These are phyloP conservation scores for Citrullus amarus DNA, from an alignment of 306 rosid species.

Conservation along the genomic window DNA sequence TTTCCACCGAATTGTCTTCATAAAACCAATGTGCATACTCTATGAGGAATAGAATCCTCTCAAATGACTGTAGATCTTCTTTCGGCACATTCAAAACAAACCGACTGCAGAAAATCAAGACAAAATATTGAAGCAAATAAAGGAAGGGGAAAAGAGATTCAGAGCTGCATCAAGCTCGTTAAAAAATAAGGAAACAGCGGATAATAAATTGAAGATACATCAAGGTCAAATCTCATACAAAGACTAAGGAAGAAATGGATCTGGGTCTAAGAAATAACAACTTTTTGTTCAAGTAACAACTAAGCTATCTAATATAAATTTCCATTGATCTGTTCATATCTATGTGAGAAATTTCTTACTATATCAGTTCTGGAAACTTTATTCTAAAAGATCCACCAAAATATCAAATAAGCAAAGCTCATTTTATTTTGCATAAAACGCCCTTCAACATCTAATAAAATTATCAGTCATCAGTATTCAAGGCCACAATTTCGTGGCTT, in stretches of 20 bases:
- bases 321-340: background rate
- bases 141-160: background rate
- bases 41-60: constrained; percentile 85
- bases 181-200: background rate
- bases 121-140: background rate
- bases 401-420: background rate
- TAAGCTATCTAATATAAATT: background rate
- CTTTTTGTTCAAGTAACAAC: background rate
- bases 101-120: constrained; percentile 49
- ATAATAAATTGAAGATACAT: background rate
- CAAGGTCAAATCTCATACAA: background rate
- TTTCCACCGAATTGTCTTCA: constrained; percentile 95
- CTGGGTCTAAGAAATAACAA: background rate
- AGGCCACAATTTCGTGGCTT: background rate
- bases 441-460: too few relatives aligned
- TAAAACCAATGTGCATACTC: constrained; percentile 99
- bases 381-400: background rate
- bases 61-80: constrained; percentile 96
- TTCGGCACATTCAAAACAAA: constrained; percentile 91
- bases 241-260: background rate
- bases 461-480: too few relatives aligned
- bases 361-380: background rate
- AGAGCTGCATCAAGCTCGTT: background rate
- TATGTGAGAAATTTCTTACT: background rate
- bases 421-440: background rate